Evolutionary conservation across 257 asterid species (phyloP).

Genomic region (Solanum pimpinellifolium): DNA sequence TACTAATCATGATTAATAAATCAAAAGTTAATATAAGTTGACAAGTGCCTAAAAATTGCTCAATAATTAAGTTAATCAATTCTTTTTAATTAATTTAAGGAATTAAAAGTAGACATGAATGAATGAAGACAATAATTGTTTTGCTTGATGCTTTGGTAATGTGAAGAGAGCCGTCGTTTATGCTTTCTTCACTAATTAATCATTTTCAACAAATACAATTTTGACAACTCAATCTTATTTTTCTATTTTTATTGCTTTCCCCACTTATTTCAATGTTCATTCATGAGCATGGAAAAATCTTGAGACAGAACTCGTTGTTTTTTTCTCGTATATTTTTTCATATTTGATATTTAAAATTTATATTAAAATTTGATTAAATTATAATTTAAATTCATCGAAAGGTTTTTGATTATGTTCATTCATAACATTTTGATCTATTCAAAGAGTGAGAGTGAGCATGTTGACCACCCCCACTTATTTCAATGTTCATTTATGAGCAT

Average conservation of each 20-base stretch:
- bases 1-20: not conserved
- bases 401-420: too few species aligned
- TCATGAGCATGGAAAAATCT: not conserved
- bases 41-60: not conserved
- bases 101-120: not conserved
- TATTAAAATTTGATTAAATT: too few species aligned
- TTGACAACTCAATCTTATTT: not conserved
- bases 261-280: not conserved
- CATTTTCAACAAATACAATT: not conserved
- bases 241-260: not conserved
- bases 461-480: not conserved
- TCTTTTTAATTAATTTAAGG: not conserved
- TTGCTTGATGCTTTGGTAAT: conserved; percentile 2
- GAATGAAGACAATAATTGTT: not conserved
- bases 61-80: not conserved
- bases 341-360: too few species aligned
- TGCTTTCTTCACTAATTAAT: conserved; percentile 1
- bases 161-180: conserved; percentile 11
- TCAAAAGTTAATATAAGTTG: not conserved
- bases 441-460: too few species aligned
- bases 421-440: too few species aligned
- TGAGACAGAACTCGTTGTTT: not conserved
- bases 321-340: not conserved
- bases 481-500: not conserved
- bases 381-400: too few species aligned